These are phyloP conservation scores for Wallemia mellicola DNA, from an alignment of 1,284 basidiomycete species.

Conservation along the genomic window DNA sequence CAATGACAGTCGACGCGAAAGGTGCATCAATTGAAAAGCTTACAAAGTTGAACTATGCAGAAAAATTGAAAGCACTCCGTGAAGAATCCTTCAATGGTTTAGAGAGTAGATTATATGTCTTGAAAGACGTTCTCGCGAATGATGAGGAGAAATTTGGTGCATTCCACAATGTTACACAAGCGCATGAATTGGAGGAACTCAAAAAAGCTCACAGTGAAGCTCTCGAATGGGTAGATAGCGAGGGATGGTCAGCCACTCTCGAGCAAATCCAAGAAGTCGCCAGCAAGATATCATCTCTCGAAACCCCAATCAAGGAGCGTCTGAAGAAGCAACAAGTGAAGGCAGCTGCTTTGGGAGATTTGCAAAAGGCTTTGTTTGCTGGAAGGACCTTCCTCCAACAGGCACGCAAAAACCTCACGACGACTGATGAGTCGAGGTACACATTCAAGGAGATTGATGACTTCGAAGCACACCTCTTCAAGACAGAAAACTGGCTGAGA, in stretches of 20 bases:
- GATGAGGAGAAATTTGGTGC: constrained; percentile 28
- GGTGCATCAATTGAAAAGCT: constrained; percentile 23
- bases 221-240: constrained; percentile 52
- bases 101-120: constrained; percentile 68
- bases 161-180: constrained; percentile 47
- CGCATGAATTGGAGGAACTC: constrained; percentile 36
- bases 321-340: constrained; percentile 52
- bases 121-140: constrained; percentile 50
- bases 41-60: constrained; percentile 43
- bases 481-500: constrained; percentile 12
- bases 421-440: constrained; percentile 11
- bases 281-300: constrained; percentile 27
- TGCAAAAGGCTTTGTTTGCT: constrained; percentile 30
- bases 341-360: constrained; percentile 27
- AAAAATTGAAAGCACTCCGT: constrained; percentile 38
- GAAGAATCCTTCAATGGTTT: constrained; percentile 79
- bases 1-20: background rate
- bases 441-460: constrained; percentile 12
- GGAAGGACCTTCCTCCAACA: constrained; percentile 48
- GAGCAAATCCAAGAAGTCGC: constrained; percentile 34
- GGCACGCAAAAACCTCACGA: constrained; percentile 34
- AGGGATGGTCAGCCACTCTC: constrained; percentile 55
- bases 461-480: constrained; percentile 8
- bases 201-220: constrained; percentile 33
- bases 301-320: constrained; percentile 51